These are phyloP conservation scores for Erodium moschatum DNA, from an alignment of 441 rosid species.

Conservation along the genomic window DNA sequence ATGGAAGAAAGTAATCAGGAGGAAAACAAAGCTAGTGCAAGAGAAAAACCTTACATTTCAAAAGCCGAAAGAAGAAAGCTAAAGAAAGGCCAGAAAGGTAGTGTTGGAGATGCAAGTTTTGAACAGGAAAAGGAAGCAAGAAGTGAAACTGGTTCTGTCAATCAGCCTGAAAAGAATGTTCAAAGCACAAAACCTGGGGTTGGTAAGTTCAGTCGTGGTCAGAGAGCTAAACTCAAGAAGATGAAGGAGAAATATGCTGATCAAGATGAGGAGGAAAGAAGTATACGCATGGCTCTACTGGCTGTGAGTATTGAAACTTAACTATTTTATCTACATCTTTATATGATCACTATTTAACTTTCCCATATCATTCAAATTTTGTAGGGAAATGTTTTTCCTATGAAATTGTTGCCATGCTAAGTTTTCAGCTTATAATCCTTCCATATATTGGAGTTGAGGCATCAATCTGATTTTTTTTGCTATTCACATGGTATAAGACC, in stretches of 20 bases:
- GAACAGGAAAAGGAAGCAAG: slow-evolving; percentile 38
- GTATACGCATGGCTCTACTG: slow-evolving; percentile 71
- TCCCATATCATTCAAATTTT: neutral
- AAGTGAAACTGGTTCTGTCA: slow-evolving; percentile 25
- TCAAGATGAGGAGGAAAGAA: slow-evolving; percentile 93
- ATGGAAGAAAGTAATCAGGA: slow-evolving; percentile 36
- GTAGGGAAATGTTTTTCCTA: too few species aligned
- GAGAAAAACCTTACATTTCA: slow-evolving; percentile 64
- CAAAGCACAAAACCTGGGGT: slow-evolving; percentile 42
- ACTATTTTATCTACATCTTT: neutral
- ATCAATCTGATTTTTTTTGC: neutral
- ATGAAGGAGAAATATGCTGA: slow-evolving; percentile 95
- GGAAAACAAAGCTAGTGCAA: slow-evolving; percentile 35
- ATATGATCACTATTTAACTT: neutral
- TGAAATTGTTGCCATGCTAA: neutral
- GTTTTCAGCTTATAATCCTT: neutral
- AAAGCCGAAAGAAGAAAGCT: slow-evolving; percentile 89
- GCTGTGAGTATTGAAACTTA: slow-evolving; percentile 51
- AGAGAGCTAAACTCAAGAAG: slow-evolving; percentile 81
- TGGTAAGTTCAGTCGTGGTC: slow-evolving; percentile 78
- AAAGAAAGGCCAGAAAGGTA: slow-evolving; percentile 59
- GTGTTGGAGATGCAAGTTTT: slow-evolving; percentile 28
- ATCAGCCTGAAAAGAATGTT: slow-evolving; percentile 31
- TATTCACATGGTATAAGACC: neutral
- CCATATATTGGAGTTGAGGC: neutral